Evolutionary conservation across 2,329 filamentous ascomycete species (phyloP), one percentile per base, ranked within the genome.

Genomic region (Hypoxylon sp.): DNA sequence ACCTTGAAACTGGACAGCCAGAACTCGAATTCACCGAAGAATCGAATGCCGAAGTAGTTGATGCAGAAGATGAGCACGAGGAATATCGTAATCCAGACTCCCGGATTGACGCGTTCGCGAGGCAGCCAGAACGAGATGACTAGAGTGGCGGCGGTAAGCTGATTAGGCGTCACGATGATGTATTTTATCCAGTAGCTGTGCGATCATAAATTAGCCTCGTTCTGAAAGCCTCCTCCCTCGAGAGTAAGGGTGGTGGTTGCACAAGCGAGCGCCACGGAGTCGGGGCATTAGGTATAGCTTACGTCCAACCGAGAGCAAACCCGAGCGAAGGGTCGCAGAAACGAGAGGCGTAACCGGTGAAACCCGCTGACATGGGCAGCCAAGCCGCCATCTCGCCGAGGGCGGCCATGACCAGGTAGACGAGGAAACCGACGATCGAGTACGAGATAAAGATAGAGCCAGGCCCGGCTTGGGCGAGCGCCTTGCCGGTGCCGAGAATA

Each of bases 371-470:
- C 71, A 93, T 83, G 52, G 92, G 92, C 32, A 95, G 78, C 90
- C 91, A 95, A 54, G 91, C 86, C 7, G 91, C 91, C 91, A 95
- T 95, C 77, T 94, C 91, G 66, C 91, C 92, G 3, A 95, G 86
- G 59, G 87, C 89, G 60, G 88, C 89, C 91, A 95, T 93, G 70
- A 95, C 91, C 43, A 93, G 80, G 77, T 89, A 95, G 68, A 94
- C 92, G 62, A 95, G 78, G 48, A 89, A 78, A 68, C 90, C 90
- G 68, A 92, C 85, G 65, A 90, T 76, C 37, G 85, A 82, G 78
- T 92, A 93, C 8, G 88, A 88, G 74, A 93, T 89, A 69, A 92
- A 82, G 74, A 92, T 87, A 8, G 89, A 87, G 19, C 81, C 90
- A 51, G 90, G 90, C 0, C 83, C 83, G 51, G 82, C 81, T 68